These are phyloP conservation scores for Pythium dissotocum DNA, from an alignment of 352 stramenopile genomes.

Conservation along the genomic window DNA sequence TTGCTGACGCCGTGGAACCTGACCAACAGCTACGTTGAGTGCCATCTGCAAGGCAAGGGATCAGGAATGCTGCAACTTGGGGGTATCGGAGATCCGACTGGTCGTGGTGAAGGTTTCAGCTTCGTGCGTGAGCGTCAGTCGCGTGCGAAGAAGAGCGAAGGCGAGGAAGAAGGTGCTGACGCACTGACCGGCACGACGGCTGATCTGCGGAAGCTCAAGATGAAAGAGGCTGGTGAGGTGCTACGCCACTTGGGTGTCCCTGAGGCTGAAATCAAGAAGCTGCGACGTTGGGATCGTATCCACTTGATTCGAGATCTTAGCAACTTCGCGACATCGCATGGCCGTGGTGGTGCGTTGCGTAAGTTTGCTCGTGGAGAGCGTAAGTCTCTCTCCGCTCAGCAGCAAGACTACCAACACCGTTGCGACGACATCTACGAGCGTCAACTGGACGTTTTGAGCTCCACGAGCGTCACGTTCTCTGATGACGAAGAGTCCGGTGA, in stretches of 20 bases:
- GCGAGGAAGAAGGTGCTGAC: constrained; percentile 51
- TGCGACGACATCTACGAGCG: constrained; percentile 84
- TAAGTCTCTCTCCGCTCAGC: constrained; percentile 78
- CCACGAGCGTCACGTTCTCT: constrained; percentile 58
- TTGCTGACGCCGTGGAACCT: constrained; percentile 84
- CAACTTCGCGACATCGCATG: constrained; percentile 66
- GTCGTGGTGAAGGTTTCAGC: constrained; percentile 82
- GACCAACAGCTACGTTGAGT: constrained; percentile 87
- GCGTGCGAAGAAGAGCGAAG: constrained; percentile 80
- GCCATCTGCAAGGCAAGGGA: constrained; percentile 81
- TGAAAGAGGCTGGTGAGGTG: constrained; percentile 83
- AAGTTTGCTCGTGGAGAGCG: constrained; percentile 80
- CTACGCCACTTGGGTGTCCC: constrained; percentile 75
- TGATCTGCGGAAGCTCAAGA: constrained; percentile 85
- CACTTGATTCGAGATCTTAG: constrained; percentile 78
- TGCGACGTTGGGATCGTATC: constrained; percentile 83
- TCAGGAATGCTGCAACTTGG: constrained; percentile 78
- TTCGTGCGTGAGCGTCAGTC: constrained; percentile 80
- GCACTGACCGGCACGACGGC: constrained; percentile 78
- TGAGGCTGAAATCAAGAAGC: constrained; percentile 82
- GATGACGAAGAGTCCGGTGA: constrained; percentile 64
- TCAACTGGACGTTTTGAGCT: constrained; percentile 80
- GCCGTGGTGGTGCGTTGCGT: constrained; percentile 66
- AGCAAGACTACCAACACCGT: constrained; percentile 86
- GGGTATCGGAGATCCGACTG: constrained; percentile 82